Base-by-base conservation (phyloP, 1,284 basidiomycete genomes). In the Apiotrichum gracile region DNA sequence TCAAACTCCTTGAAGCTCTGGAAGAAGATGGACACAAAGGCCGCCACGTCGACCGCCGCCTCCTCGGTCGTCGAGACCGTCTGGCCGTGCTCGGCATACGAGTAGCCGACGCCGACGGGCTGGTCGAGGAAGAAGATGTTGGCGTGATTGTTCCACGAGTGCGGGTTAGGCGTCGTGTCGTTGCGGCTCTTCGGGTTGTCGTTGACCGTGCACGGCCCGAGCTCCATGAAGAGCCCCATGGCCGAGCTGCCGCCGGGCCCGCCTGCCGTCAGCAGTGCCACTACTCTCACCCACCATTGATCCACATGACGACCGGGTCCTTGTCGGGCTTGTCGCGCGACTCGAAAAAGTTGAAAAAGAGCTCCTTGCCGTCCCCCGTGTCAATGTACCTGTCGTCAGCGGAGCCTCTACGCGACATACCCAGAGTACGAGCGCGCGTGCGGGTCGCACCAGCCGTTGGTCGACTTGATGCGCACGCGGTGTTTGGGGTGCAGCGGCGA, bases 21-120 rank as follows among this genome's bases (percentile, higher is more conserved):
- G 61, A 87, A 87, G 73, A 87, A 87, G 52, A 87, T 85, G 9
- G 81, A 77, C 47, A 87, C 76, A 71, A 88, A 88, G 0, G 85
- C 83, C 49, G 83, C 77, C n/a, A 87, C 75, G 67, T 88, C 84
- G 57, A 79, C 79, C 5, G 85, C 84, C 0, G 86, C 86, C 26
- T 84, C 82, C 69, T 88, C 85, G 0, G 86, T 85, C 0, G 66
- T 73, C 38, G 82, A 81, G 39, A 86, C 83, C 19, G 69, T 66
- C 65, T 74, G 72, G 0, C 85, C 85, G 62, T 84, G 80, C 26
- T 86, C 83, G 0, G 84, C 83, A 61, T 87, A 86, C 1, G 63
- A 66, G 70, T 82, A 85, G 2, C 85, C 85, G 5, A 86, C 85
- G 17, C 83, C 83, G 43, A 87, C 79, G 12, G 74, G 75, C 56